Evolutionary conservation across 202 grass and related monocot species (phyloP).

Genomic region (Eragrostis tef): DNA sequence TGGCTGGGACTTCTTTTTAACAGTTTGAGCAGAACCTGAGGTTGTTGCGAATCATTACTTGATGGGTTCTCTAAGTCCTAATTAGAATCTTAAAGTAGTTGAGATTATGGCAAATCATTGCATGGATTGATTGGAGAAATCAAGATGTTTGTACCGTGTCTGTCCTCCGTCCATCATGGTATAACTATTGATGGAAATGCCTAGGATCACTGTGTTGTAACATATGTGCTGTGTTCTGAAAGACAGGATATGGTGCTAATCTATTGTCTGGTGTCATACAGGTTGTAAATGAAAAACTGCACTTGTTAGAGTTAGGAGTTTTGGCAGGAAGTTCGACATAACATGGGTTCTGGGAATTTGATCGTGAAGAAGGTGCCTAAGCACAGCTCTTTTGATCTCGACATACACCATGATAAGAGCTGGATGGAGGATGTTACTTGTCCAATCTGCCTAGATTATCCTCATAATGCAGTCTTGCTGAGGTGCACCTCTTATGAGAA

Average conservation of each 20-base stretch:
- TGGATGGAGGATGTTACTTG: conserved; percentile 87
- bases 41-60: conserved; percentile 32
- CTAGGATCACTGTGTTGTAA: not conserved
- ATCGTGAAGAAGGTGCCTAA: conserved; percentile 54
- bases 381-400: conserved; percentile 61
- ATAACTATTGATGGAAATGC: too few relatives aligned
- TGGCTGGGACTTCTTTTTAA: not conserved
- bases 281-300: conserved; percentile 47
- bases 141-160: conserved; percentile 7
- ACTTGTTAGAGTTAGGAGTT: conserved; percentile 3
- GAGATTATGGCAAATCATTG: conserved; percentile 32
- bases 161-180: too few relatives aligned
- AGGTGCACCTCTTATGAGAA: conserved; percentile 86
- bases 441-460: conserved; percentile 88
- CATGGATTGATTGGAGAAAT: conserved; percentile 30
- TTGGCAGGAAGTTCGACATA: conserved; percentile 16
- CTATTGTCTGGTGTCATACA: conserved; percentile 36
- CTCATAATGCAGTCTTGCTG: conserved; percentile 83
- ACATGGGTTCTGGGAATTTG: conserved; percentile 62
- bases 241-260: not conserved
- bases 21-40: not conserved
- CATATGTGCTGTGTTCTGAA: not conserved
- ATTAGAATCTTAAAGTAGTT: not conserved
- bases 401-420: conserved; percentile 65
- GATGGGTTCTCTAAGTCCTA: not conserved